phyloP scores from a whole-genome alignment of 257 asterid genomes.

The Sherardia arvensis region DNA sequence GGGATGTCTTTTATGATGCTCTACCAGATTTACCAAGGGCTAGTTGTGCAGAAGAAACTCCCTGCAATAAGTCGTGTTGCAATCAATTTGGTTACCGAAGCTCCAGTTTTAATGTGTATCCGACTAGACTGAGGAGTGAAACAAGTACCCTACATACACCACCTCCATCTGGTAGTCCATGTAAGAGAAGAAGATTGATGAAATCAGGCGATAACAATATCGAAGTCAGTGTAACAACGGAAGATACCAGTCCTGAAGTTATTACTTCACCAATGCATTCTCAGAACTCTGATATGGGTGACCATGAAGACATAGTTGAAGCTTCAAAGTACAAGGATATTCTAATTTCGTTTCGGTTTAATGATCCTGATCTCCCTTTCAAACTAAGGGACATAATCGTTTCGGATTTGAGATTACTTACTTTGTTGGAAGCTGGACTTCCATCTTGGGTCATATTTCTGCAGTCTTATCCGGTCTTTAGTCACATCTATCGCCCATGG shows the following conservation, averaged over 20 bases:
- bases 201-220: constrained; percentile 25
- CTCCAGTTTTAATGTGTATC: constrained; percentile 37
- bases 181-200: constrained; percentile 65
- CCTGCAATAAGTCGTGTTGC: constrained; percentile 18
- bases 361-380: constrained; percentile 76
- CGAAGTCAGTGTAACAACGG: constrained; percentile 30
- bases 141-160: constrained; percentile 39
- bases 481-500: constrained; percentile 95
- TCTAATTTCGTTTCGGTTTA: constrained; percentile 59
- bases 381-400: constrained; percentile 60
- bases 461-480: constrained; percentile 89
- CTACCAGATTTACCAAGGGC: constrained; percentile 37
- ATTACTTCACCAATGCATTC: constrained; percentile 33
- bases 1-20: constrained; percentile 72
- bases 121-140: constrained; percentile 24
- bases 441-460: constrained; percentile 98
- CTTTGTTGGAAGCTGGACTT: constrained; percentile 88
- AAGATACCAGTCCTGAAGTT: constrained; percentile 24
- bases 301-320: constrained; percentile 39
- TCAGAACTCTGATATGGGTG: constrained; percentile 29
- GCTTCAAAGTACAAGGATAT: constrained; percentile 64
- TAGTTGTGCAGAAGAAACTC: constrained; percentile 17
- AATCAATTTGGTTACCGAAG: constrained; percentile 41
- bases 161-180: constrained; percentile 48
- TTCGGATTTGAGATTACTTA: constrained; percentile 68